Evolutionary conservation across 176 grass and related monocot genomes (phyloP).

Genomic region (Oryza nivara): DNA sequence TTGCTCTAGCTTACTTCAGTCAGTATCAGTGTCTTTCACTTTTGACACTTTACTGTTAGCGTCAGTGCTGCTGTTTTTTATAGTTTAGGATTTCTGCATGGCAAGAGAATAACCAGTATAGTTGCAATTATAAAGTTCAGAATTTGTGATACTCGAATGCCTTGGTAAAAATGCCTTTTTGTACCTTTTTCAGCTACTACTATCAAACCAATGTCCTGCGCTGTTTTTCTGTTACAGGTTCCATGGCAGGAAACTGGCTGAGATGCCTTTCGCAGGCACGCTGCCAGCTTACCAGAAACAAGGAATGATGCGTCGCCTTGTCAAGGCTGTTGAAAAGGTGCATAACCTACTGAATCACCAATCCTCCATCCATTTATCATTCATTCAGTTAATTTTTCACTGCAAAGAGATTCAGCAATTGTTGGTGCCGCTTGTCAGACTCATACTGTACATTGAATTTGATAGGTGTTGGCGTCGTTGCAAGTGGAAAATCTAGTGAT

Average conservation of each 20-base stretch:
- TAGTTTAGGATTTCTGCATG: too few relatives aligned
- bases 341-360: not conserved
- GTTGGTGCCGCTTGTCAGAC: not conserved
- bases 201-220: not conserved
- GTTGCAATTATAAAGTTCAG: too few relatives aligned
- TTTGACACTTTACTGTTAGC: too few relatives aligned
- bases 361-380: not conserved
- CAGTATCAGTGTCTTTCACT: not conserved
- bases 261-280: slow-evolving; percentile 88
- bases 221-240: slow-evolving; percentile 47
- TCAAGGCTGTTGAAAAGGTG: slow-evolving; percentile 77
- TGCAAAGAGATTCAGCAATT: not conserved
- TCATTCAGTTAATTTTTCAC: not conserved
- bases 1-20: not conserved
- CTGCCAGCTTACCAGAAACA: slow-evolving; percentile 68
- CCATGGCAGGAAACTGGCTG: slow-evolving; percentile 67
- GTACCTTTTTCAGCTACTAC: not conserved
- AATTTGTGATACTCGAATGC: too few relatives aligned
- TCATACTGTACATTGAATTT: not conserved
- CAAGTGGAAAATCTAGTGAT: slow-evolving; percentile 68
- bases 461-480: slow-evolving; percentile 57
- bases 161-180: too few relatives aligned
- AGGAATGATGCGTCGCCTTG: slow-evolving; percentile 70
- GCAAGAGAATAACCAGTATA: too few relatives aligned
- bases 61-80: too few relatives aligned